Percentiles rank a stretch among this genome's conserved stretches.
These are phyloP conservation scores for Sphenostylis stenocarpa DNA, from an alignment of 306 rosid species.

Conservation along the genomic window DNA sequence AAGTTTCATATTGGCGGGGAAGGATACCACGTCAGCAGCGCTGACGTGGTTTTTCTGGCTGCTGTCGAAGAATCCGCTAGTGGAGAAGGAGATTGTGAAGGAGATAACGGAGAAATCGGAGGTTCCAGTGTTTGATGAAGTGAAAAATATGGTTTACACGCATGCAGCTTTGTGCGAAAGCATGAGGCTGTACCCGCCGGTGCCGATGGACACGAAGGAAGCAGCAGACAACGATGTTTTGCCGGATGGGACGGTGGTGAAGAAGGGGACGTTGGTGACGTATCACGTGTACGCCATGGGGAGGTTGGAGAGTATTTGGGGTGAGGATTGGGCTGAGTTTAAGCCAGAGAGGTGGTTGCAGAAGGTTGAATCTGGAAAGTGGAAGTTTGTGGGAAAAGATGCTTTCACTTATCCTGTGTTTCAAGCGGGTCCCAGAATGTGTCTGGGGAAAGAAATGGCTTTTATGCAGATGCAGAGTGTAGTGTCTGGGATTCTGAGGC, in stretches of 20 bases:
- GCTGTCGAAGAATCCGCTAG: conserved; percentile 37
- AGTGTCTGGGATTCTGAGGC: conserved; percentile 50
- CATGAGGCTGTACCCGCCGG: conserved; percentile 81
- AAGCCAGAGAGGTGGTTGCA: conserved; percentile 75
- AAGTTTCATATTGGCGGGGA: conserved; percentile 62
- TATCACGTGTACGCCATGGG: conserved; percentile 71
- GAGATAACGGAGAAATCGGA: conserved; percentile 41
- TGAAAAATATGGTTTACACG: conserved; percentile 67
- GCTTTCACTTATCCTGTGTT: conserved; percentile 58
- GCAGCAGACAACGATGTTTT: conserved; percentile 52
- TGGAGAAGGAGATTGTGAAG: conserved; percentile 45
- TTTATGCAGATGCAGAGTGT: conserved; percentile 82
- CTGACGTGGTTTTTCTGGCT: conserved; percentile 74
- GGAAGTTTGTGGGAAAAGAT: conserved; percentile 59
- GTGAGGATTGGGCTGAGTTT: conserved; percentile 65
- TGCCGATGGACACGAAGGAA: conserved; percentile 53
- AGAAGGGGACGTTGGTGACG: background rate
- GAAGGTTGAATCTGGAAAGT: conserved; percentile 17
- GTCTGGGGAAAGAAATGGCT: conserved; percentile 89
- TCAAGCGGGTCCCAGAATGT: conserved; percentile 85
- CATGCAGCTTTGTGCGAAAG: conserved; percentile 81
- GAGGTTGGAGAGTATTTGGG: conserved; percentile 61
- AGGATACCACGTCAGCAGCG: conserved; percentile 60
- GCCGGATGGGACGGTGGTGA: conserved; percentile 68
- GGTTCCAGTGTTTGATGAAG: conserved; percentile 43